Percentiles rank a stretch among this genome's conserved stretches.
phyloP scores from a whole-genome alignment of 495 filamentous ascomycete genomes.

The Hypoxylon lenormandii region DNA sequence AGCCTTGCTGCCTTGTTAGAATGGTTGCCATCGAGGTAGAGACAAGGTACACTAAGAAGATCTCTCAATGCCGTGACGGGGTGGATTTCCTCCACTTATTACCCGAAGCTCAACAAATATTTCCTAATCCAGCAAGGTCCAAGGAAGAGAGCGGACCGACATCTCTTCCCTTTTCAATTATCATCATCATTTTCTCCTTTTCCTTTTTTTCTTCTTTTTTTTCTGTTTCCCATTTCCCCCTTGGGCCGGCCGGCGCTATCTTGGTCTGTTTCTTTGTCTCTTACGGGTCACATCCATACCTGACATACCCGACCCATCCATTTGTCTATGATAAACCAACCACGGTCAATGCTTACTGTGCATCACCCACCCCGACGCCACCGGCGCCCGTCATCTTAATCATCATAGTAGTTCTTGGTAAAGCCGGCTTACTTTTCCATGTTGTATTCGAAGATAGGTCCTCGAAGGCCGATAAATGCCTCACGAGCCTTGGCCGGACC shows the following conservation, averaged over 20 bases:
- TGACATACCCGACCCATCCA: too few relatives aligned
- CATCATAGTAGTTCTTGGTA: conserved; percentile 23
- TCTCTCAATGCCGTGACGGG: conserved; percentile 5
- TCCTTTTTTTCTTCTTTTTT: neutral
- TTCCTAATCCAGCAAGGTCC: conserved; percentile 34
- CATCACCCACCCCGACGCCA: conserved; percentile 27
- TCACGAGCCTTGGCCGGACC: conserved; percentile 6
- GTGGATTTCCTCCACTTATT: conserved; percentile 36
- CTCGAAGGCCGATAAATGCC: conserved; percentile 22
- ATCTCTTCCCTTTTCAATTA: conserved; percentile 10
- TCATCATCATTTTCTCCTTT: conserved; percentile 1
- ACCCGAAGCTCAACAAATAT: conserved; percentile 40
- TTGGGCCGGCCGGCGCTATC: conserved; percentile 30
- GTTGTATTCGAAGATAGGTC: conserved; percentile 18
- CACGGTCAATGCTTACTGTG: conserved; percentile 40
- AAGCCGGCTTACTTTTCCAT: conserved; percentile 34
- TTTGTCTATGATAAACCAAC: neutral
- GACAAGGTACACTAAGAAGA: conserved; percentile 27
- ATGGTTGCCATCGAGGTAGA: neutral
- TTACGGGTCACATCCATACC: neutral
- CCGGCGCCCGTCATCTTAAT: conserved; percentile 32
- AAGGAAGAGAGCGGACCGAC: conserved; percentile 9
- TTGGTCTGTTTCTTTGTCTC: neutral
- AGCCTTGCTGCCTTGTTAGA: neutral
- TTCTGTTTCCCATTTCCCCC: conserved; percentile 12